Evolutionary conservation across 495 filamentous ascomycete genomes (phyloP), one percentile per base, ranked within the genome.

Genomic region (Penicillium crystallinum): DNA sequence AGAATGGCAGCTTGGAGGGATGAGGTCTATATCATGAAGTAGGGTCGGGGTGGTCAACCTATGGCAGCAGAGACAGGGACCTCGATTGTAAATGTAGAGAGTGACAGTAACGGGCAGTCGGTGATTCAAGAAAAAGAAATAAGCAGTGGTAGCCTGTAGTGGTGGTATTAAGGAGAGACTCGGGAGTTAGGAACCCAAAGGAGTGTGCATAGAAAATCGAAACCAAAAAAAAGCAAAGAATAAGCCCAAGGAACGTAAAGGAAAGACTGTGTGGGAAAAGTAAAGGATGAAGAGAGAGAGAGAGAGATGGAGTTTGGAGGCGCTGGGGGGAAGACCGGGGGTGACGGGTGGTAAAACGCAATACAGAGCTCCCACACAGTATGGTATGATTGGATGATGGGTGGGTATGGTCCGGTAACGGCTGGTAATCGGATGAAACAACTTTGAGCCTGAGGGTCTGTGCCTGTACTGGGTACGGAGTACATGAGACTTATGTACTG

Each of bases 81-180:
- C 40, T 43, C n/a, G 38, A 41, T 25, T 36, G 48, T 49, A 46
- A 33, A 33, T 56, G 55, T 53, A 49, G 55, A 48, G 58, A 45
- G 38, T 53, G 38, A 25, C 8, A 58, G 33, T 30, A 25, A 10
- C 23, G 38, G 37, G 44, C n/a, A 46, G 27, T 31, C 36, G 22
- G 44, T 46, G 42, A 14, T 46, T 34, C 23, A 49, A 48, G 36
- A 56, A 63, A 55, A 56, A 63, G 52, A 44, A 56, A 57, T 17
- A 42, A 48, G 29, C 29, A 48, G 34, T 30, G 37, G 29, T 46
- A 41, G 49, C 42, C 35, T 49, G 27, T 54, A 51, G 55, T 35
- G 41, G 44, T 40, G 27, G 46, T 54, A 43, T 62, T 51, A 59
- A 62, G 56, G 59, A 62, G 56, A 54, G 59, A 62, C 56, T 53